Evolutionary conservation across 108 stramenopile species (phyloP).

Genomic region (Nannochloropsis gaditana): DNA sequence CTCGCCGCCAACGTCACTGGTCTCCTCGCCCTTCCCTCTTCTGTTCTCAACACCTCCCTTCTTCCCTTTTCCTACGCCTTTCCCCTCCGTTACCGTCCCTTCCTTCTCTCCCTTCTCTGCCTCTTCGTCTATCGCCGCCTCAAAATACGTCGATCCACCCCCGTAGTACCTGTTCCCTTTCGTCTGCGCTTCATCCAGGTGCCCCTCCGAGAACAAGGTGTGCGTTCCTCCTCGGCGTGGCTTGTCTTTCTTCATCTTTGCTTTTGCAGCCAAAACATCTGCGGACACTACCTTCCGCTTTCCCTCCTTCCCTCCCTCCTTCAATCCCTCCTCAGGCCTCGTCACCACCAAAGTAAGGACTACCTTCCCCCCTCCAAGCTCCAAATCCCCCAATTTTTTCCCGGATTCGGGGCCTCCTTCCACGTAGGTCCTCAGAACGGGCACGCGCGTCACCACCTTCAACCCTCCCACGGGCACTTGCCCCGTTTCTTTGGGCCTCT

Average conservation of each 20-base stretch:
- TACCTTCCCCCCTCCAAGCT: background rate
- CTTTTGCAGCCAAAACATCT: background rate
- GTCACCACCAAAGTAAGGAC: background rate
- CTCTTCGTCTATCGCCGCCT: background rate
- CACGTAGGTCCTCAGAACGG: background rate
- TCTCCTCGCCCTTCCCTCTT: background rate
- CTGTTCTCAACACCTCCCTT: background rate
- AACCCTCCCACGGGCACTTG: background rate
- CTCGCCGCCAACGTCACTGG: background rate
- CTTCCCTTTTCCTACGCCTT: background rate
- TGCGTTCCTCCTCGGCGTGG: background rate
- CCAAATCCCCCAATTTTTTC: background rate
- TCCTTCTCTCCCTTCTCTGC: background rate
- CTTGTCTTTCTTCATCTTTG: background rate
- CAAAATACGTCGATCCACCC: background rate
- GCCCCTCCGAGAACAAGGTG: background rate
- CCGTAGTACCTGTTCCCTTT: background rate
- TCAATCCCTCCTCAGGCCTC: background rate
- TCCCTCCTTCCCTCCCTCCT: background rate
- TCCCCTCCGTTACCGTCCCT: background rate
- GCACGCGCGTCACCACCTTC: background rate
- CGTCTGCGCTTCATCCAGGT: background rate
- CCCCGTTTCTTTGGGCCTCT: background rate
- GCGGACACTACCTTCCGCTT: background rate
- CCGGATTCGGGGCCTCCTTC: background rate